Evolutionary conservation across 768 basidiomycete genomes (phyloP), one percentile per base, ranked within the genome.

Genomic region (Termitomyces sp.): DNA sequence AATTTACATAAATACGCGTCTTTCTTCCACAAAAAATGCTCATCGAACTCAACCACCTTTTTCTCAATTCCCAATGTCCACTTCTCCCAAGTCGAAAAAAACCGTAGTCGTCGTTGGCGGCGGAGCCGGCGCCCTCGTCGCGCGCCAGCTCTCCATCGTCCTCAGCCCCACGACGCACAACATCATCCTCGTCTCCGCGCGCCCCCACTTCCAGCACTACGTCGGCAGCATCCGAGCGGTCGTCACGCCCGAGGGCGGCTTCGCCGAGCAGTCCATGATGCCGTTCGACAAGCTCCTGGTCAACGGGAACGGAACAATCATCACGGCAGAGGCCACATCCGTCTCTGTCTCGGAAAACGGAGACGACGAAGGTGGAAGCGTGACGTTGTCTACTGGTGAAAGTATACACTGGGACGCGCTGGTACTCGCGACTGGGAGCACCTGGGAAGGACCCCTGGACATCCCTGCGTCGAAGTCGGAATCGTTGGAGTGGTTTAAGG

Each of bases 381-480:
- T 89, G 9, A 70, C 76, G 5, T 75, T 90, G 8, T 74, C 74
- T 5, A 71, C 72, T 60, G 85, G 85, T 33, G 78, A 84, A 42
- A 67, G 63, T 24, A 57, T 89, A 9, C 67, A 69, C 12, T 90
- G 83, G 67, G 76, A 78, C 10, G 69, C 79, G 26, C 81, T 91
- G 34, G 76, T 90, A 30, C 68, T 90, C 30, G 79, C 85, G 0
- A 74, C 87, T 3, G 88, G 88, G 1, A 77, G 76, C 37, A 68
- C 59, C 3, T 89, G 83, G 83, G 65, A 69, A 10, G 85, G 81
- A 0, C 80, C 81, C 0, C 36, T 82, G 45, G 65, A 69, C 16
- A 70, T 87, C 46, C 84, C 83, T 0, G 65, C 73, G 14, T 62
- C 53, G 1, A 69, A 67, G 36, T 60, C 67, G 5, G 72, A 68